Percentiles rank a stretch among this genome's conserved stretches.
Conservation (phyloP, 768 basidiomycete genomes). For the Mycena belliarum region DNA sequence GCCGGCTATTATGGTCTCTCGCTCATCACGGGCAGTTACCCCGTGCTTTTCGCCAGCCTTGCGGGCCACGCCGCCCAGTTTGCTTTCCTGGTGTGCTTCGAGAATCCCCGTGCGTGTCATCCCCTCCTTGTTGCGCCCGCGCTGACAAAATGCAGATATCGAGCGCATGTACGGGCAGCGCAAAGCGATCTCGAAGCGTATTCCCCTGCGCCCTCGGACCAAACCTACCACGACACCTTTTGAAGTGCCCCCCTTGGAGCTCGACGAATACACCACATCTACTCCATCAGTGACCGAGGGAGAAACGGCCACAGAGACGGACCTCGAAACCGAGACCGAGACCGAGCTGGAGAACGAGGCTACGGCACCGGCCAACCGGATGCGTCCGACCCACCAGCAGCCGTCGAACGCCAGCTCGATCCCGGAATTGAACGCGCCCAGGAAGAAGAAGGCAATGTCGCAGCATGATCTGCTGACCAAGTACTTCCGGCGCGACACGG, state of each 20-base stretch:
- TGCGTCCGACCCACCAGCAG: conserved; percentile 20
- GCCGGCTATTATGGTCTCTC: conserved; percentile 98
- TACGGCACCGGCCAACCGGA: background rate
- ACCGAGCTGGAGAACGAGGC: conserved; percentile 51
- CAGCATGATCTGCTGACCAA: conserved; percentile 88
- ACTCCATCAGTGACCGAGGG: conserved; percentile 73
- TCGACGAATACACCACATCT: conserved; percentile 35
- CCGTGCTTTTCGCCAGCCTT: conserved; percentile 91
- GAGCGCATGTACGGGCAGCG: conserved; percentile 92
- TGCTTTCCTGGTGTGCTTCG: conserved; percentile 92
- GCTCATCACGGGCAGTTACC: conserved; percentile 84
- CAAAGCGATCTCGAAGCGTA: conserved; percentile 85
- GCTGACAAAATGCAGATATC: conserved; percentile 61
- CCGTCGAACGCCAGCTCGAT: conserved; percentile 37
- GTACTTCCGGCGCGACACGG: conserved; percentile 88
- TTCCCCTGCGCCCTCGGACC: conserved; percentile 48
- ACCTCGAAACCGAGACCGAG: conserved; percentile 54
- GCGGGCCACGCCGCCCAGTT: conserved; percentile 95
- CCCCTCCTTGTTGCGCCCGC: background rate
- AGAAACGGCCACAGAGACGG: conserved; percentile 73
- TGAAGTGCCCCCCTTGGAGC: conserved; percentile 24
- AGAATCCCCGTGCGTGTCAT: conserved; percentile 87
- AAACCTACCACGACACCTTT: conserved; percentile 22
- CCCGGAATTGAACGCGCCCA: conserved; percentile 24
- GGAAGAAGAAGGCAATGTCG: conserved; percentile 45